phyloP scores from a whole-genome alignment of 2,329 filamentous ascomycete species.

The Trichophyton mentagrophytes region DNA sequence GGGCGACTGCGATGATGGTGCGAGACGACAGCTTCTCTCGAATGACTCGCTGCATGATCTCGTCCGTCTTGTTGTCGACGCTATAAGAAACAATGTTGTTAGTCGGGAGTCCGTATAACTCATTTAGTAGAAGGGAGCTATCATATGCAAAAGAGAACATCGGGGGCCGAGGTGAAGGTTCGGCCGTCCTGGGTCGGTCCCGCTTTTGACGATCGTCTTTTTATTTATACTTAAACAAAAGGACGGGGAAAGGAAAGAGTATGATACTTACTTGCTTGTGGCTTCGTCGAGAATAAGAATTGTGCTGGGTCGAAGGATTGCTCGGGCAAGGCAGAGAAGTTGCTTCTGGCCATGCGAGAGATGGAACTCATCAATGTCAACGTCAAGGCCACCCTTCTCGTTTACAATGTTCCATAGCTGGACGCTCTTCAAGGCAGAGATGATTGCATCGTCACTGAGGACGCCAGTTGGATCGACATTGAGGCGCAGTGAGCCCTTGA shows the following conservation, averaged over 20 bases:
- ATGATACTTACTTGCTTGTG: constrained; percentile 29
- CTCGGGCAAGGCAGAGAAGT: constrained; percentile 50
- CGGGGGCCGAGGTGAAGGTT: background rate
- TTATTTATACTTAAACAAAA: background rate
- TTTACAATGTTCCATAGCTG: constrained; percentile 26
- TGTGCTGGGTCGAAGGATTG: constrained; percentile 38
- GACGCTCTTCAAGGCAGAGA: constrained; percentile 27
- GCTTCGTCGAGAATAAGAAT: constrained; percentile 36
- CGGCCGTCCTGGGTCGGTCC: background rate
- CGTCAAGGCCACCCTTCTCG: constrained; percentile 29
- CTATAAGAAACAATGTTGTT: constrained; percentile 19
- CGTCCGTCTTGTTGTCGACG: constrained; percentile 46
- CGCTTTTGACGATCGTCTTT: background rate
- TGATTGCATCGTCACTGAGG: constrained; percentile 26
- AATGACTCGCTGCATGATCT: constrained; percentile 44
- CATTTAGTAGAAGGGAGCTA: no score
- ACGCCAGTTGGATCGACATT: constrained; percentile 29
- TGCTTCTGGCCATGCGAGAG: constrained; percentile 50
- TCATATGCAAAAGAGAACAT: constrained; percentile 21
- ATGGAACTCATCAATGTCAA: constrained; percentile 36
- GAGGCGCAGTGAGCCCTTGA: constrained; percentile 28
- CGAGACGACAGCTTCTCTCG: constrained; percentile 41
- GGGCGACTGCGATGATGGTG: constrained; percentile 48
- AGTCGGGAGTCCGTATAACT: background rate
- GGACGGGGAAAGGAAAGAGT: constrained; percentile 14